Percentiles rank a stretch among this genome's conserved stretches.
phyloP scores from a whole-genome alignment of 1,139 yeast species.

The Zygoascus sp. region DNA sequence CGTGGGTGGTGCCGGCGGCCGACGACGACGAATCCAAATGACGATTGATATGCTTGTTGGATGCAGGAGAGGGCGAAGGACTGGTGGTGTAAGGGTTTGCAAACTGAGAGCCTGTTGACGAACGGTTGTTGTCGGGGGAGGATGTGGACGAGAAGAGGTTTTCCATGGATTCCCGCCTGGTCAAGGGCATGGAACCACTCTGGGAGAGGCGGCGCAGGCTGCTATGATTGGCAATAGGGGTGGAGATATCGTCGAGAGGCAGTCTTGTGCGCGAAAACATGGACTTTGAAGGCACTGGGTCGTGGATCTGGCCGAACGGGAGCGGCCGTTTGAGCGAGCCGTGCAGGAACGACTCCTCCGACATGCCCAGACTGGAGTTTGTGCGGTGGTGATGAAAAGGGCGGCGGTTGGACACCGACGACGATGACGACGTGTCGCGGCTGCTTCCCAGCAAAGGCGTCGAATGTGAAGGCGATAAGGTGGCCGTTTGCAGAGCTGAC shows the following conservation, averaged over 20 bases:
- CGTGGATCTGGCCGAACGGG: conserved; percentile 12
- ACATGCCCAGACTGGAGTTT: conserved; percentile 12
- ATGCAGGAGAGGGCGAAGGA: conserved; percentile 12
- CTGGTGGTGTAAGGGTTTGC: conserved; percentile 2
- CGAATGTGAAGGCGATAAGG: conserved; percentile 1
- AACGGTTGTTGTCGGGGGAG: conserved; percentile 6
- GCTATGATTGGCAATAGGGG: background rate
- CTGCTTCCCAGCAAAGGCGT: background rate
- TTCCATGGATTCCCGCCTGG: conserved; percentile 20
- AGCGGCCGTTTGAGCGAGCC: conserved; percentile 19
- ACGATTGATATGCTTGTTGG: conserved; percentile 3
- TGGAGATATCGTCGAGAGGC: conserved; percentile 6
- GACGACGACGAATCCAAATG: background rate
- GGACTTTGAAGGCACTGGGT: conserved; percentile 12
- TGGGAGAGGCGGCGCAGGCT: conserved; percentile 9
- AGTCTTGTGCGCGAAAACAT: conserved; percentile 10
- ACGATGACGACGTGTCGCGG: background rate
- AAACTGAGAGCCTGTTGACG: conserved; percentile 5
- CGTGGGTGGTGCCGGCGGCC: too few species aligned
- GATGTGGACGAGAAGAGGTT: conserved; percentile 15
- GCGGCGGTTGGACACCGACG: background rate
- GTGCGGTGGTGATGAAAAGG: conserved; percentile 10
- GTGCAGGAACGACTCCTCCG: conserved; percentile 3
- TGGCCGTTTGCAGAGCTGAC: background rate
- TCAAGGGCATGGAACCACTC: conserved; percentile 7